Evolutionary conservation across 495 filamentous ascomycete species (phyloP), one percentile per base, ranked within the genome.

Genomic region (Hypoxylon rickii): DNA sequence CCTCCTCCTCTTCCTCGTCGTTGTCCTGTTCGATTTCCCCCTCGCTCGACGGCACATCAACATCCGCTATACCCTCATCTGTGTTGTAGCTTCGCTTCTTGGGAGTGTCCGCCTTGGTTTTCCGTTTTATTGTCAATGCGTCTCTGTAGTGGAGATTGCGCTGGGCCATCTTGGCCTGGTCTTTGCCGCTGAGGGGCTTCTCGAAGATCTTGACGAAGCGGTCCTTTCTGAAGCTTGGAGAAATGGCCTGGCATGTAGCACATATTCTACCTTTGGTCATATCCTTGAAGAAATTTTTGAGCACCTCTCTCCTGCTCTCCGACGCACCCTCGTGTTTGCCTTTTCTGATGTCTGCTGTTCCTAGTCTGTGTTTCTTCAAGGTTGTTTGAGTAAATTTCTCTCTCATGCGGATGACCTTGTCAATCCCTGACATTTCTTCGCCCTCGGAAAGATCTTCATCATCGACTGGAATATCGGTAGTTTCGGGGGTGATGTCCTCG

Each of bases 141-240:
- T 92, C 91, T 26, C 76, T 76, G 24, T 81, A 79, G 44, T 85
- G 83, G 66, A 88, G 83, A 16, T 86, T 88, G 16, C 78, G 80
- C 54, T 88, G 83, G 2, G 80, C 67, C 85, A 94, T 96, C 26
- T 85, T 80, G 7, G 83, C 80, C 61, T 79, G 83, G 3, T 89
- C 82, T 69, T 93, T 96, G 17, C 76, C 63, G 18, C 73, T 70
- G 33, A 97, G 71, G 3, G 87, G 78, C 64, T 90, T 93, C 62
- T 92, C 85, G 71, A 97, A 99, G 45, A 99, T 94, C 71, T 97
- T 97, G 58, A 87, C 86, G 66, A 80, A 92, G 19, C 86, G 81
- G 56, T 97, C 92, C 64, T 93, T 95, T 60, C 91, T 83, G 70
- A 88, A 97, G 3, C 70, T 74, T 15, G 91, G 90, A 17, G 89